phyloP scores from a whole-genome alignment of 2,329 filamentous ascomycete species.

The Cladosporium cucumerinum region DNA sequence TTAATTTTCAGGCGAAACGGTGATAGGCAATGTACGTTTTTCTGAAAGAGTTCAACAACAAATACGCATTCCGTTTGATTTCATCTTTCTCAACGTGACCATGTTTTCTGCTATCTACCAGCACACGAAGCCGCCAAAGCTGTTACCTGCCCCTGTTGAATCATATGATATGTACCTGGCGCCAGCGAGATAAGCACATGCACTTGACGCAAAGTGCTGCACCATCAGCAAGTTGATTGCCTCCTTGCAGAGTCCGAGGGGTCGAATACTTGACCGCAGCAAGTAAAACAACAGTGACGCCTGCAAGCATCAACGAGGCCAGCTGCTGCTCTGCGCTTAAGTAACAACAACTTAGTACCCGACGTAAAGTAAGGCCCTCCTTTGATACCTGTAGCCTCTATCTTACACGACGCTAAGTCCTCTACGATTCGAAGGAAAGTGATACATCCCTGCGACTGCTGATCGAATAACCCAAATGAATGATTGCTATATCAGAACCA shows the following conservation, averaged over 20 bases:
- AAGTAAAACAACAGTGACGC: background rate
- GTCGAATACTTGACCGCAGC: background rate
- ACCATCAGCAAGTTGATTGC: background rate
- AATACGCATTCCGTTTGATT: too few species aligned
- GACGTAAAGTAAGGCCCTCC: too few species aligned
- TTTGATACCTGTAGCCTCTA: too few species aligned
- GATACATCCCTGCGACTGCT: too few species aligned
- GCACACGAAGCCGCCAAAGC: background rate
- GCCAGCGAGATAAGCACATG: background rate
- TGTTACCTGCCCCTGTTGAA: background rate
- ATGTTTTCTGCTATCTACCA: background rate
- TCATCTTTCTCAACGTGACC: background rate
- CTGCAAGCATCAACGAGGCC: background rate
- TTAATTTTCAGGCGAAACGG: constrained; percentile 3
- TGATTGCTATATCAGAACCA: too few species aligned
- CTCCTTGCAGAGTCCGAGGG: background rate
- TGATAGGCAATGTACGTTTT: constrained; percentile 12
- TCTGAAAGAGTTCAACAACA: constrained; percentile 1
- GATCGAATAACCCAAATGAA: too few species aligned
- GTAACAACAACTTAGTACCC: too few species aligned
- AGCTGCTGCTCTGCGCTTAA: too few species aligned
- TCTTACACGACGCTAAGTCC: too few species aligned
- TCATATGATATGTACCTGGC: background rate
- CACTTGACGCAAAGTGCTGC: background rate
- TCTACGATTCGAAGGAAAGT: too few species aligned